These are phyloP conservation scores for Endoconidiophora polonica DNA, from an alignment of 2,329 filamentous ascomycete species.

Conservation along the genomic window DNA sequence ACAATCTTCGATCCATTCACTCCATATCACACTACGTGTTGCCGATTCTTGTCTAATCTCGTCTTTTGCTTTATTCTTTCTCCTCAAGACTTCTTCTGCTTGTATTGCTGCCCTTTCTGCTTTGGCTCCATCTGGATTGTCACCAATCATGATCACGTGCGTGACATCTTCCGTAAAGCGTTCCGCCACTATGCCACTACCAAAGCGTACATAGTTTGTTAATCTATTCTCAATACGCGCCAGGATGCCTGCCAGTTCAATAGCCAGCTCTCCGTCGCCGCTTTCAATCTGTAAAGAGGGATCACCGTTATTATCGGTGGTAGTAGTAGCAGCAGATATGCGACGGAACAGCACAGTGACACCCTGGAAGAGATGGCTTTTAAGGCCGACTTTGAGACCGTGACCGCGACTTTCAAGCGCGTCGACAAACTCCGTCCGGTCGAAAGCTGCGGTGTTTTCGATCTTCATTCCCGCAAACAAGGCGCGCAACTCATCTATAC, in stretches of 20 bases:
- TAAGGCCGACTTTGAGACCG: conserved; percentile 29
- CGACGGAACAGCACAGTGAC: conserved; percentile 27
- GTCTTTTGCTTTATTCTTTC: background rate
- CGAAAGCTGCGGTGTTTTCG: conserved; percentile 21
- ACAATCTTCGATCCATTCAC: conserved; percentile 60
- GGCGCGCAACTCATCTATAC: conserved; percentile 40
- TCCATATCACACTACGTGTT: conserved; percentile 48
- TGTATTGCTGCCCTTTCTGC: conserved; percentile 28
- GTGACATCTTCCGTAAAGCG: conserved; percentile 43
- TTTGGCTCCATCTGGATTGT: conserved; percentile 23
- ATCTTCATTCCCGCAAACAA: conserved; percentile 35
- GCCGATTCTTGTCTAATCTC: background rate
- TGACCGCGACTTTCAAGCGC: conserved; percentile 40
- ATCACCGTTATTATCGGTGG: too few relatives aligned
- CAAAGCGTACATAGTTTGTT: conserved; percentile 48
- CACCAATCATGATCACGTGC: conserved; percentile 46
- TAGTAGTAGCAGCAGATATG: conserved; percentile 8
- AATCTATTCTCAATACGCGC: conserved; percentile 22
- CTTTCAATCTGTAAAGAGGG: too few relatives aligned
- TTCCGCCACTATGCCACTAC: conserved; percentile 41
- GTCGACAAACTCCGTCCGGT: conserved; percentile 31
- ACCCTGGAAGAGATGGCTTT: conserved; percentile 35
- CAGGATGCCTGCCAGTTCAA: conserved; percentile 20
- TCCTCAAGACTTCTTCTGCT: conserved; percentile 26
- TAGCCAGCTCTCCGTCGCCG: conserved; percentile 10